These are phyloP conservation scores for Talaromyces islandicus DNA, from an alignment of 2,329 filamentous ascomycete genomes.

Conservation along the genomic window DNA sequence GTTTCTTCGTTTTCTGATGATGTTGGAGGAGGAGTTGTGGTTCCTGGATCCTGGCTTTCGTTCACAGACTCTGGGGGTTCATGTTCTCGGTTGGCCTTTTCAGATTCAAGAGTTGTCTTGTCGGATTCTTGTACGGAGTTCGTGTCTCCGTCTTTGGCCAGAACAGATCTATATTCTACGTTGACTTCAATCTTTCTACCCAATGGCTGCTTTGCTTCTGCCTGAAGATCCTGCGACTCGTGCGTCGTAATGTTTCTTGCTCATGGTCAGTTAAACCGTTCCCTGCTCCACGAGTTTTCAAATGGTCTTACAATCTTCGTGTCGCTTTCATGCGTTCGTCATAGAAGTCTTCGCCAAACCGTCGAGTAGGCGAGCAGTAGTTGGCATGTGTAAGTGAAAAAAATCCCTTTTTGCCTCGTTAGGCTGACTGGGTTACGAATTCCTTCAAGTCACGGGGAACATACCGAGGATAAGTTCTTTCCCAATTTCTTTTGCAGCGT, in stretches of 20 bases:
- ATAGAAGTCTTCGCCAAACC: slow-evolving; percentile 45
- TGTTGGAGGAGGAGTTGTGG: slow-evolving; percentile 1
- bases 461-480: slow-evolving; percentile 35
- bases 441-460: neutral
- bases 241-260: slow-evolving; percentile 2
- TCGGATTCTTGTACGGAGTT: neutral
- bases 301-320: slow-evolving; percentile 29
- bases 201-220: neutral
- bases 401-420: slow-evolving; percentile 33
- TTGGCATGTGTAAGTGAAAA: slow-evolving; percentile 45
- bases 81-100: slow-evolving; percentile 5
- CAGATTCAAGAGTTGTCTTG: slow-evolving; percentile 10
- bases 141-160: neutral
- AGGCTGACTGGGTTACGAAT: neutral
- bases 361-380: slow-evolving; percentile 38
- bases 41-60: neutral
- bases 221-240: neutral
- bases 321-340: slow-evolving; percentile 47
- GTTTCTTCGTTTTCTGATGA: slow-evolving; percentile 5
- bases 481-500: slow-evolving; percentile 32
- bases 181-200: neutral
- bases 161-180: slow-evolving; percentile 6
- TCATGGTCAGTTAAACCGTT: neutral
- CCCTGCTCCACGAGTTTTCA: neutral
- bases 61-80: neutral